These are phyloP conservation scores for Talaromyces sp. DNA, from an alignment of 2,329 filamentous ascomycete species.

Conservation along the genomic window DNA sequence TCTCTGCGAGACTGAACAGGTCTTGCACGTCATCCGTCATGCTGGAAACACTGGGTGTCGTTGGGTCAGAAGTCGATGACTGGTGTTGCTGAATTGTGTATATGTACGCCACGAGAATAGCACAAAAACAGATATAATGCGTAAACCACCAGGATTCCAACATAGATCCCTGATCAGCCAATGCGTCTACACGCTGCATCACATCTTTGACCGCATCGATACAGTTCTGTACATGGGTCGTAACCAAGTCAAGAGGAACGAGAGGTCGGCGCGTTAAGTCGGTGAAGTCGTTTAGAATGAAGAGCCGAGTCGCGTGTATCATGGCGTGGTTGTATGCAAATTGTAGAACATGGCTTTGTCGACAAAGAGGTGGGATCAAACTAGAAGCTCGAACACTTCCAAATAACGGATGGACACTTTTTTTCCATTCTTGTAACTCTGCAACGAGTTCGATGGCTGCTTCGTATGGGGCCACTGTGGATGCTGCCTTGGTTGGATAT, in stretches of 20 bases:
- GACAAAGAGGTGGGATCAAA: slow-evolving; percentile 36
- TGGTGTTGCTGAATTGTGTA: slow-evolving; percentile 40
- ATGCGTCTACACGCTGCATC: slow-evolving; percentile 33
- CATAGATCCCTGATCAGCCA: slow-evolving; percentile 35
- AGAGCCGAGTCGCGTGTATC: slow-evolving; percentile 38
- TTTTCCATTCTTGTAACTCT: slow-evolving; percentile 37
- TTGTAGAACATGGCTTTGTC: slow-evolving; percentile 39
- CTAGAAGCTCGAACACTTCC: slow-evolving; percentile 36
- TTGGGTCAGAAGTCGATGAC: slow-evolving; percentile 21
- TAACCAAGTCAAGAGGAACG: slow-evolving; percentile 30
- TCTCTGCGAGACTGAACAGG: slow-evolving; percentile 43
- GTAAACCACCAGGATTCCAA: slow-evolving; percentile 44
- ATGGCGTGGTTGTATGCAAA: slow-evolving; percentile 39
- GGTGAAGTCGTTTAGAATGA: slow-evolving; percentile 36
- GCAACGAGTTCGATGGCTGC: slow-evolving; percentile 33
- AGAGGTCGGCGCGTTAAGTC: slow-evolving; percentile 32
- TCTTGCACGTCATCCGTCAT: slow-evolving; percentile 24
- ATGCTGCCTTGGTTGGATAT: slow-evolving; percentile 34
- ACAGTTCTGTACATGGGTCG: slow-evolving; percentile 42
- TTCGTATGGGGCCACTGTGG: slow-evolving; percentile 30
- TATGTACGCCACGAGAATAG: slow-evolving; percentile 42
- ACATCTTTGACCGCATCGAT: slow-evolving; percentile 43
- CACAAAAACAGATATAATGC: slow-evolving; percentile 43
- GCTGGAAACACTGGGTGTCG: slow-evolving; percentile 20
- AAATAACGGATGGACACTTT: slow-evolving; percentile 34